Evolutionary conservation across 305 asterid genomes (phyloP), one percentile per base, ranked within the genome.

Genomic region (Rubia peregrina): DNA sequence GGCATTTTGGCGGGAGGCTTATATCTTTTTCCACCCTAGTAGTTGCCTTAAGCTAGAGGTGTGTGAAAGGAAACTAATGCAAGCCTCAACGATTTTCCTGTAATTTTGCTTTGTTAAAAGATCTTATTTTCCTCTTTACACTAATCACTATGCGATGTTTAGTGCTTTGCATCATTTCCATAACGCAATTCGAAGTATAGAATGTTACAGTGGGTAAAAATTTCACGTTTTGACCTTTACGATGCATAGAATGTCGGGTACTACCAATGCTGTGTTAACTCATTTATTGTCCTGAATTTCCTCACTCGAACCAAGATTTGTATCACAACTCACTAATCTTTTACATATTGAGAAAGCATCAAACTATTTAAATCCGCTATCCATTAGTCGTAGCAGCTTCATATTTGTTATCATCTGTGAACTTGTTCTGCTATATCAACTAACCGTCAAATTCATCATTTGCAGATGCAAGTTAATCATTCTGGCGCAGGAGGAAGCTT

Each of bases 391-490:
- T 16, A 59, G 8, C 51, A 40, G 68, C 51, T n/a, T 64, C 44
- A n/a, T 11, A 38, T 64, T 62, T 62, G 12, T 64, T 5, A n/a
- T 16, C 10, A 36, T 16, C 44, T 38, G 42, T 17, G 2, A 19
- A 2, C 64, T 60, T 60, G 14, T 26, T 9, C 30, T 9, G 40
- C 3, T 40, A 4, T 38, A n/a, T n/a, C 33, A 61, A 62, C 24
- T 64, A 41, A 64, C 24, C 7, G 9, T 64, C 9, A 2, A 13
- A 41, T 41, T 64, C 49, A 38, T 9, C 49, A n/a, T 14, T 26
- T 64, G 68, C 51, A 38, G 24, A 64, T 40, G 30, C 68, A 41
- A 17, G 68, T 19, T 64, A 41, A 41, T 64, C 17, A 64, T 16
- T 22, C 40, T 38, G 41, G 41, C 0, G 64, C 24, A 19, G 40